phyloP scores from a whole-genome alignment of 106 monocot genomes.

The Dioscorea alata region DNA sequence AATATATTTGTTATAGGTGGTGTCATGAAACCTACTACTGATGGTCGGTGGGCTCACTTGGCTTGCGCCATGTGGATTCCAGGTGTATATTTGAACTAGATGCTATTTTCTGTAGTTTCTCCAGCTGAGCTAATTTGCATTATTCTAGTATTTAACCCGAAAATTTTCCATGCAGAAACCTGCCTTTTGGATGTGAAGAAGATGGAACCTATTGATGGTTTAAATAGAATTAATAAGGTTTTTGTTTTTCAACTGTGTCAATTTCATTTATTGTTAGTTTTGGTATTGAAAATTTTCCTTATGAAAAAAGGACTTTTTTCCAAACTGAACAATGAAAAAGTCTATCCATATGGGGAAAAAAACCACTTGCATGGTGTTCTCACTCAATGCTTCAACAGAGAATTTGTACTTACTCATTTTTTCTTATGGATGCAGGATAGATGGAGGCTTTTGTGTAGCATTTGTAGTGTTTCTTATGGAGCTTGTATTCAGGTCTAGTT shows the following conservation, averaged over 20 bases:
- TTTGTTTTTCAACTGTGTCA: background rate
- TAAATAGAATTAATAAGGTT: conserved; percentile 90
- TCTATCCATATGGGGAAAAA: no score
- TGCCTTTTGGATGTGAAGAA: conserved; percentile 82
- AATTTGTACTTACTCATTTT: background rate
- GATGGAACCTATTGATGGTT: conserved; percentile 98
- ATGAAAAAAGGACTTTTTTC: no score
- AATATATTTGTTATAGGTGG: conserved; percentile 49
- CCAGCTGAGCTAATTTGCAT: background rate
- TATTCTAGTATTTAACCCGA: background rate
- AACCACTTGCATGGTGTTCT: background rate
- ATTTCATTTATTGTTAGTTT: no score
- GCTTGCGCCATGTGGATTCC: conserved; percentile 99
- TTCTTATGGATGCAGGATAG: conserved; percentile 59
- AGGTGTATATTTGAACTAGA: conserved; percentile 33
- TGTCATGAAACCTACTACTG: conserved; percentile 96
- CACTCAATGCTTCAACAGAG: background rate
- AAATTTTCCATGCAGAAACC: conserved; percentile 52
- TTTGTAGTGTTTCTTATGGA: conserved; percentile 92
- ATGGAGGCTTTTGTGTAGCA: conserved; percentile 97
- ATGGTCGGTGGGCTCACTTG: conserved; percentile 97
- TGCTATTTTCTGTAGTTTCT: conserved; percentile 1
- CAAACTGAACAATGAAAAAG: no score
- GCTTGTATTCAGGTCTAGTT: conserved; percentile 89
- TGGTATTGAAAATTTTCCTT: no score